Base-by-base conservation (phyloP, 2,329 filamentous ascomycete species). In the Rutstroemia sp. region DNA sequence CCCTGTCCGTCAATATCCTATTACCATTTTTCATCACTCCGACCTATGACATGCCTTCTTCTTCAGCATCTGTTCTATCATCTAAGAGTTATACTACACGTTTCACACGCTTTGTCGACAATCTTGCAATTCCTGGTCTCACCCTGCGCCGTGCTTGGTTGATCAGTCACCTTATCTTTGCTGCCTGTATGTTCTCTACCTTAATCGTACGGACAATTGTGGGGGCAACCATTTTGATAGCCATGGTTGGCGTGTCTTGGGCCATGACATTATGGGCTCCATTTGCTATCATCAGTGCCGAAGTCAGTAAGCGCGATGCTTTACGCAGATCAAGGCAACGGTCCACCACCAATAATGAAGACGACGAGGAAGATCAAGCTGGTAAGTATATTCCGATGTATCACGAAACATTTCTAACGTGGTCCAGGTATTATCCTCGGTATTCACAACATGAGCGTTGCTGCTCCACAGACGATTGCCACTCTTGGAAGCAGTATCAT, bases 381-480 rank as follows among this genome's bases (percentile, higher is more conserved):
- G 58, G 58, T 55, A 44, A 44, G 23, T 49, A 41, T 37, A 8
- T 18, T 4, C 14, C 10, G 9, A 10, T 3, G 12, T 1, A 16
- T 18, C 16, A 51, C 10, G 1, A 4, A 12, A n/a, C 18, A 18
- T 25, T n/a, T 12, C 30, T 49, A 53, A 47, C 10, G 19, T 19
- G 7, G 1, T 5, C 9, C 61, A 44, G 69, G 92, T 44, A 88
- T 96, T 42, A 90, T 97, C 46, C 79, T 97, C 2, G 92, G 92
- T 8, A 91, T 97, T 54, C 92, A 97, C 76, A 97, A 97, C 71
- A 92, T 97, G 74, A 87, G 92, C 16, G 88, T 97, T 63, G 90
- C 92, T 0, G 85, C 90, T 5, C 92, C 92, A 1, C 92, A 97
- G 70, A 92, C 96, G 59, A 79, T 96, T 54, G 91, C 92, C 10